phyloP scores from a whole-genome alignment of 805 yeast genomes.

The Metschnikowia picachoensis region DNA sequence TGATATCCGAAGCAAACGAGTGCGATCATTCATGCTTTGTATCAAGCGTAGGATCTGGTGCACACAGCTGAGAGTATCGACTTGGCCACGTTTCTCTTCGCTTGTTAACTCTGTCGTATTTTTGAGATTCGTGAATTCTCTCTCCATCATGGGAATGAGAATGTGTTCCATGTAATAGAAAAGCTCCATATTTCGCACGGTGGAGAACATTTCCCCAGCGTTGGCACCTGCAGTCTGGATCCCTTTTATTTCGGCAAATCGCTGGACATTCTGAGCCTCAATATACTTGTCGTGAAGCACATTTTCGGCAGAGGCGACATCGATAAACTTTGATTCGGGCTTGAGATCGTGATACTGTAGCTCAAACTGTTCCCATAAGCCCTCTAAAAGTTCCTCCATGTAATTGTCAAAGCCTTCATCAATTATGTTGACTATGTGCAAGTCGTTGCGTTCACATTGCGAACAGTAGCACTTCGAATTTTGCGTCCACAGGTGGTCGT shows the following conservation, averaged over 20 bases:
- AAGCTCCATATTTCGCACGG: slow-evolving; percentile 9
- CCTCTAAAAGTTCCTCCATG: slow-evolving; percentile 7
- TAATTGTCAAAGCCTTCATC: slow-evolving; percentile 33
- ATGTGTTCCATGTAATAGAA: slow-evolving; percentile 8
- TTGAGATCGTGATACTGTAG: slow-evolving; percentile 6
- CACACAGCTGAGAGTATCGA: slow-evolving; percentile 6
- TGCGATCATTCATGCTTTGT: slow-evolving; percentile 6
- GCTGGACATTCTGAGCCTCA: slow-evolving; percentile 4
- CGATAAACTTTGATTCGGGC: slow-evolving; percentile 4
- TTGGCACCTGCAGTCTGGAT: slow-evolving; percentile 5
- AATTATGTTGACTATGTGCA: slow-evolving; percentile 39
- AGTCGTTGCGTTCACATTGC: slow-evolving; percentile 71
- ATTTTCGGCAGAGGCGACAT: slow-evolving; percentile 3
- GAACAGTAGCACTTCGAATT: slow-evolving; percentile 56
- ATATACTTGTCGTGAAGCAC: neutral
- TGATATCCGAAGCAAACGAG: slow-evolving; percentile 4
- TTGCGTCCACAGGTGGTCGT: slow-evolving; percentile 7
- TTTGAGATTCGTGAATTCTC: neutral
- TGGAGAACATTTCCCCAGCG: slow-evolving; percentile 6
- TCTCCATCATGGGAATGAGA: slow-evolving; percentile 4
- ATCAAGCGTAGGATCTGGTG: slow-evolving; percentile 8
- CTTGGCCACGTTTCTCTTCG: slow-evolving; percentile 1
- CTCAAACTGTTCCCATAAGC: slow-evolving; percentile 9
- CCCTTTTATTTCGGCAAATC: slow-evolving; percentile 8
- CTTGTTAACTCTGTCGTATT: neutral